phyloP scores from a whole-genome alignment of 768 basidiomycete species.

The Termitomyces sp. region DNA sequence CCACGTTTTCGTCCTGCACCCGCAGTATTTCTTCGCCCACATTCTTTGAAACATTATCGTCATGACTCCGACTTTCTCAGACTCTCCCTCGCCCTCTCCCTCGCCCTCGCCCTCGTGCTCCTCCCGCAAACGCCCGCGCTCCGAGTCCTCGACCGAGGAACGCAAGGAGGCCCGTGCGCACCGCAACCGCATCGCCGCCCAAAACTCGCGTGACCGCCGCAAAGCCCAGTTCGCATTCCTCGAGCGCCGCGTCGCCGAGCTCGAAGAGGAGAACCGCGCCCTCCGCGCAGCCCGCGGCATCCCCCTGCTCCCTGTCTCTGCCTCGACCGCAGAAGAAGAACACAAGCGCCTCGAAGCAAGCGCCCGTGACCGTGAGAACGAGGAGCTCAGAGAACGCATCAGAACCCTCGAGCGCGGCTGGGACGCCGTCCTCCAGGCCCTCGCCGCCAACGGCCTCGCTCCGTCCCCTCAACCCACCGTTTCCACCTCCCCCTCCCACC shows the following conservation, averaged over 20 bases:
- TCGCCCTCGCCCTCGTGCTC: conserved; percentile 31
- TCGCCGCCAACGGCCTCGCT: conserved; percentile 63
- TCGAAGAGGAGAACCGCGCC: conserved; percentile 80
- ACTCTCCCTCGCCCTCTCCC: conserved; percentile 17
- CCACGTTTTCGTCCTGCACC: conserved; percentile 28
- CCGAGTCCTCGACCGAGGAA: conserved; percentile 61
- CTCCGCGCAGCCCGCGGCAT: conserved; percentile 51
- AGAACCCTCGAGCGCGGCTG: conserved; percentile 76
- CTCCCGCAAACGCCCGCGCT: conserved; percentile 72
- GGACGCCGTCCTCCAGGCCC: conserved; percentile 74
- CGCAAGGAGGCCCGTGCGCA: conserved; percentile 86
- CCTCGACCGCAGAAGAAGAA: conserved; percentile 26
- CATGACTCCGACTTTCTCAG: background rate
- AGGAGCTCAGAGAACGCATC: conserved; percentile 71
- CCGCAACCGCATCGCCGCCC: conserved; percentile 90
- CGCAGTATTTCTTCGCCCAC: conserved; percentile 22
- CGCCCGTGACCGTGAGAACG: conserved; percentile 62
- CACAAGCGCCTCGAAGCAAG: conserved; percentile 25
- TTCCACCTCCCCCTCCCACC: conserved; percentile 22
- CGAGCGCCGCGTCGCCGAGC: conserved; percentile 61
- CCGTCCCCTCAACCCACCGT: conserved; percentile 26
- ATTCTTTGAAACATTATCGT: background rate
- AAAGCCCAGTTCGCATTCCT: conserved; percentile 77
- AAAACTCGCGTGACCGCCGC: conserved; percentile 86
- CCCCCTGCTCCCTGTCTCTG: conserved; percentile 20